Evolutionary conservation across 805 yeast species (phyloP).

Genomic region (Komagataella pastoris): DNA sequence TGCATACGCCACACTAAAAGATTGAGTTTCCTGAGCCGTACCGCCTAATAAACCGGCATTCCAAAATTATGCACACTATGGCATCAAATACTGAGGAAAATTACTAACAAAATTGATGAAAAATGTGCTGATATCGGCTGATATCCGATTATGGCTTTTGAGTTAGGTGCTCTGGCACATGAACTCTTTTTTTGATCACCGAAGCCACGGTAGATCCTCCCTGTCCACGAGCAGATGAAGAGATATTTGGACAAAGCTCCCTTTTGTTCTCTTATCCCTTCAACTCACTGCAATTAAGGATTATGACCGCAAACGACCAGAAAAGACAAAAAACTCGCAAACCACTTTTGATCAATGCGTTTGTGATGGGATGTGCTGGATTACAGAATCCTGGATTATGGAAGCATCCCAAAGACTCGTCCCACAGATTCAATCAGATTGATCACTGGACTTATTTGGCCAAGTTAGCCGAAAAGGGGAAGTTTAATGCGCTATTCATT

Average conservation of each 20-base stretch:
- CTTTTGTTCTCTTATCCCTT: not conserved
- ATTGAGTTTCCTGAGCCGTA: not conserved
- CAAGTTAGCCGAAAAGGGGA: constrained; percentile 23
- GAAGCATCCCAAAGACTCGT: constrained; percentile 24
- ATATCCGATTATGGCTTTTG: not conserved
- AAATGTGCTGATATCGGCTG: not conserved
- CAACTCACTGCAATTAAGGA: no score
- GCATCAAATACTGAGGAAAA: not conserved
- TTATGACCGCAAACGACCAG: not conserved
- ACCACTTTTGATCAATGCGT: constrained; percentile 17
- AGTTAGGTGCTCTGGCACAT: no score
- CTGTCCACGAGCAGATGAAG: not conserved
- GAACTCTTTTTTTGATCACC: not conserved
- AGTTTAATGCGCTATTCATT: constrained; percentile 23
- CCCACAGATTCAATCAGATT: constrained; percentile 12
- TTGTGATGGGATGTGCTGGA: constrained; percentile 19
- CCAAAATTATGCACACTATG: not conserved
- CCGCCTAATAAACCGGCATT: not conserved
- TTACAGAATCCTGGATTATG: constrained; percentile 11
- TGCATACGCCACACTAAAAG: not conserved
- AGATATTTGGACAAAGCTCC: not conserved
- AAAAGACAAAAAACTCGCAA: not conserved
- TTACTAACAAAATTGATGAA: not conserved
- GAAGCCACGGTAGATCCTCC: not conserved
- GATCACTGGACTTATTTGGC: constrained; percentile 25